Percentiles rank a stretch among this genome's conserved stretches.
Conservation (phyloP, 106 monocot genomes). For the Dendrobium huoshanense region DNA sequence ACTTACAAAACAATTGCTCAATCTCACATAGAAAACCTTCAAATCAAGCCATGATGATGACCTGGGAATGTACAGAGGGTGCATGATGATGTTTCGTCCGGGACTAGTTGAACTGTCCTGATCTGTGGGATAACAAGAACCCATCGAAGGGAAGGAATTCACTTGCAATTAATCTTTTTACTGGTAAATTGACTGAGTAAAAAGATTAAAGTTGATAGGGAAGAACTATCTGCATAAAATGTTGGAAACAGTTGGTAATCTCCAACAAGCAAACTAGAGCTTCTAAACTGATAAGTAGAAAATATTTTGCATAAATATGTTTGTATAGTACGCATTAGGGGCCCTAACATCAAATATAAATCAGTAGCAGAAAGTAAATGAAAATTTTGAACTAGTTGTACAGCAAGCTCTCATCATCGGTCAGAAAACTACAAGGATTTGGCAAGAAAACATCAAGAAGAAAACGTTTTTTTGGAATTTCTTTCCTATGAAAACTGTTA, state of each 20-base stretch:
- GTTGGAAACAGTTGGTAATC: neutral
- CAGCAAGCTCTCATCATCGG: neutral
- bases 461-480: neutral
- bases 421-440: neutral
- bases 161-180: neutral
- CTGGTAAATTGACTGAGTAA: neutral
- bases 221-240: conserved; percentile 2
- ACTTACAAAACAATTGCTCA: conserved; percentile 42
- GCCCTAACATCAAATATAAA: neutral
- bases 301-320: neutral
- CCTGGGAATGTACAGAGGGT: conserved; percentile 25
- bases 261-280: neutral
- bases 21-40: conserved; percentile 74
- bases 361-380: neutral
- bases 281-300: neutral
- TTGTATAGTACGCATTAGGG: neutral
- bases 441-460: neutral
- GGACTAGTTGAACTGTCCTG: neutral
- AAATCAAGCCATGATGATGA: conserved; percentile 41
- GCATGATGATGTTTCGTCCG: conserved; percentile 19
- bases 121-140: neutral
- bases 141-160: neutral
- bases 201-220: neutral
- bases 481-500: neutral
- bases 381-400: neutral